These are phyloP conservation scores for Macrocystidia cucumis DNA, from an alignment of 1,284 basidiomycete genomes.

Conservation along the genomic window DNA sequence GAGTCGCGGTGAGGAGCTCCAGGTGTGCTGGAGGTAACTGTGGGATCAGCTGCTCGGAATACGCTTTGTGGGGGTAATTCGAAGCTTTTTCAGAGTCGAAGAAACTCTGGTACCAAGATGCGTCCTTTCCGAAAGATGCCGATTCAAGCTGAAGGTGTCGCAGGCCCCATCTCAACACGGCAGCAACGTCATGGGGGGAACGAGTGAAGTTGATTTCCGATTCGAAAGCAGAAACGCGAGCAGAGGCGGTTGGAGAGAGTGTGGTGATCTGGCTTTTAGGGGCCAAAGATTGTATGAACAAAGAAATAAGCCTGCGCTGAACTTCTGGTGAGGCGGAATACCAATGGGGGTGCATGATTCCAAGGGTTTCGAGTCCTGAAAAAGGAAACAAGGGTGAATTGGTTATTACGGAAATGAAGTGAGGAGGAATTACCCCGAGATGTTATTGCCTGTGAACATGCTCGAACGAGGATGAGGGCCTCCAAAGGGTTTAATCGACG, in stretches of 20 bases:
- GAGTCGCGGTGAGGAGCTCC: conserved; percentile 44
- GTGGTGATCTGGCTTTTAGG: conserved; percentile 34
- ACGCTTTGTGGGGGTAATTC: conserved; percentile 52
- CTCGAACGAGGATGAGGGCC: conserved; percentile 50
- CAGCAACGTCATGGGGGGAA: conserved; percentile 66
- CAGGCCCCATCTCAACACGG: conserved; percentile 72
- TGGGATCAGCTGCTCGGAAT: conserved; percentile 50
- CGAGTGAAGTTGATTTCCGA: conserved; percentile 55
- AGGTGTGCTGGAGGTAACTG: conserved; percentile 46
- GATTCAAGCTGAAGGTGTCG: conserved; percentile 59
- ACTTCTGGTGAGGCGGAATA: conserved; percentile 59
- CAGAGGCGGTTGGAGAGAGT: conserved; percentile 38
- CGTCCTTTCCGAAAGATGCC: conserved; percentile 47
- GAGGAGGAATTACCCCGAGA: conserved; percentile 46
- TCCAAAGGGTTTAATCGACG: conserved; percentile 51
- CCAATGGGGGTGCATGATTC: conserved; percentile 78
- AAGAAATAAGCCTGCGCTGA: conserved; percentile 62
- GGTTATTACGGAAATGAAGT: no score
- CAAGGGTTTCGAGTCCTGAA: conserved; percentile 64
- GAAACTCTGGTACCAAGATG: conserved; percentile 61
- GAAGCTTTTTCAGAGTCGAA: conserved; percentile 45
- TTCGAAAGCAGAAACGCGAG: conserved; percentile 44
- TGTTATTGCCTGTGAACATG: conserved; percentile 55
- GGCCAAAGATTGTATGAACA: conserved; percentile 59
- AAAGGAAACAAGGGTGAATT: no score